Percentiles rank a stretch among this genome's conserved stretches.
phyloP scores from a whole-genome alignment of 352 stramenopile genomes.

The Phytophthora pini region DNA sequence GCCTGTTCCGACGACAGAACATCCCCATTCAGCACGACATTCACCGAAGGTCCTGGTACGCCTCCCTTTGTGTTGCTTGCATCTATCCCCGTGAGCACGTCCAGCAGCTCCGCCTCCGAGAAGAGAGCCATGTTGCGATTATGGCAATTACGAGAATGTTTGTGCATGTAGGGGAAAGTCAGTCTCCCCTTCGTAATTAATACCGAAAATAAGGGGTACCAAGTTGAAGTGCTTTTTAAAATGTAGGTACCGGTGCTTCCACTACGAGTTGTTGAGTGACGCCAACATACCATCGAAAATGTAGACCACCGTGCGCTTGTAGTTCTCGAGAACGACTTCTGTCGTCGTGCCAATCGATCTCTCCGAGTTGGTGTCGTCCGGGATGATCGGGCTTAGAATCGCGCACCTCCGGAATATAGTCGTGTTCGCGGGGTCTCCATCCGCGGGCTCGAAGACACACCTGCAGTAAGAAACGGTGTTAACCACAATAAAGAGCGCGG shows the following conservation, averaged over 20 bases:
- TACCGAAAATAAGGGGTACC: conserved; percentile 2
- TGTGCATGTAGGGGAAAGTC: neutral
- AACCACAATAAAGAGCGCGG: neutral
- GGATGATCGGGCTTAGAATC: conserved; percentile 41
- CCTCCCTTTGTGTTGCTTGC: neutral
- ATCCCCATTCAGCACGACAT: conserved; percentile 23
- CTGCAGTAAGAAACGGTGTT: conserved; percentile 16
- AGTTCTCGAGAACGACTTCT: conserved; percentile 42
- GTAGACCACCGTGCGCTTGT: conserved; percentile 38
- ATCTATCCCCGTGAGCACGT: conserved; percentile 48
- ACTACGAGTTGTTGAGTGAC: conserved; percentile 8
- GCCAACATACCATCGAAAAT: conserved; percentile 40
- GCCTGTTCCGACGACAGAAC: conserved; percentile 30
- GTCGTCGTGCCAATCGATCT: conserved; percentile 48
- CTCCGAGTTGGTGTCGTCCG: conserved; percentile 30
- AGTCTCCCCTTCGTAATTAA: conserved; percentile 1
- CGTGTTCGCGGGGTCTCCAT: conserved; percentile 32
- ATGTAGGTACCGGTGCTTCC: neutral
- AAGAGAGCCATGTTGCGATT: conserved; percentile 28
- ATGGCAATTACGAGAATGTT: conserved; percentile 9
- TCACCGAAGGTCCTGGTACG: conserved; percentile 3
- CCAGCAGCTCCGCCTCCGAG: conserved; percentile 57
- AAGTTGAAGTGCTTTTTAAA: conserved; percentile 7
- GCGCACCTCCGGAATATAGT: conserved; percentile 51
- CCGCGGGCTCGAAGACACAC: conserved; percentile 52